Conservation (phyloP, 2,329 filamentous ascomycete genomes). For the Microcera coccophila region DNA sequence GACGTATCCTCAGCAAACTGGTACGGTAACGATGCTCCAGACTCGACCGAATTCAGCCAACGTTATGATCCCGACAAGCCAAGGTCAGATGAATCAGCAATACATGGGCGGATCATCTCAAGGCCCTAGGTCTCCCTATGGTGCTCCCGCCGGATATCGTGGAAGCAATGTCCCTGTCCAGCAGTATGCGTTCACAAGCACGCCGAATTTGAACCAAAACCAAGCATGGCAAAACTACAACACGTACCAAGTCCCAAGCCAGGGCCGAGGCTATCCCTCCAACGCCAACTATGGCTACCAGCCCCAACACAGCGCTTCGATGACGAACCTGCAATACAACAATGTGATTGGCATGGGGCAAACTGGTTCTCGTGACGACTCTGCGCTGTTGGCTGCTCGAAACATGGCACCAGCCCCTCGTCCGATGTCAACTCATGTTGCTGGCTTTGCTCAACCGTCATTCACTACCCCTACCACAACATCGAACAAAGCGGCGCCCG, state of each 20-base stretch:
- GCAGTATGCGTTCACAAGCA: slow-evolving; percentile 71
- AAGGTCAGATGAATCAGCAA: slow-evolving; percentile 48
- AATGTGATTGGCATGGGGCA: slow-evolving; percentile 33
- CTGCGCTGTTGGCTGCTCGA: slow-evolving; percentile 40
- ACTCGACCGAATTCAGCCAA: slow-evolving; percentile 59
- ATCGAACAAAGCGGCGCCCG: slow-evolving; percentile 54
- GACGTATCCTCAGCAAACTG: slow-evolving; percentile 71
- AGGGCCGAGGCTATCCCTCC: slow-evolving; percentile 16
- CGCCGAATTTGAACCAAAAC: slow-evolving; percentile 59
- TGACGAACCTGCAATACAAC: slow-evolving; percentile 39
- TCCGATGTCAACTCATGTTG: slow-evolving; percentile 42
- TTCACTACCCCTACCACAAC: slow-evolving; percentile 37
- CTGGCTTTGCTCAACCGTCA: slow-evolving; percentile 43
- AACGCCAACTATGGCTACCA: slow-evolving; percentile 29
- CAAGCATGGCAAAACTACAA: slow-evolving; percentile 47
- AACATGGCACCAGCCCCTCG: slow-evolving; percentile 39
- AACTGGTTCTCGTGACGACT: slow-evolving; percentile 52
- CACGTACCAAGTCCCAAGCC: slow-evolving; percentile 4
- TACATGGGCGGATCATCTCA: slow-evolving; percentile 41
- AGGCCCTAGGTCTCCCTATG: slow-evolving; percentile 32
- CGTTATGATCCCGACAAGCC: slow-evolving; percentile 47
- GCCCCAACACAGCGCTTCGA: slow-evolving; percentile 36
- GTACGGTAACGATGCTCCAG: slow-evolving; percentile 72
- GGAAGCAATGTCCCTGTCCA: slow-evolving; percentile 59
- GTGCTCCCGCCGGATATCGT: slow-evolving; percentile 49